phyloP scores from a whole-genome alignment of 2,329 filamentous ascomycete genomes.

The Thielaviopsis musarum region DNA sequence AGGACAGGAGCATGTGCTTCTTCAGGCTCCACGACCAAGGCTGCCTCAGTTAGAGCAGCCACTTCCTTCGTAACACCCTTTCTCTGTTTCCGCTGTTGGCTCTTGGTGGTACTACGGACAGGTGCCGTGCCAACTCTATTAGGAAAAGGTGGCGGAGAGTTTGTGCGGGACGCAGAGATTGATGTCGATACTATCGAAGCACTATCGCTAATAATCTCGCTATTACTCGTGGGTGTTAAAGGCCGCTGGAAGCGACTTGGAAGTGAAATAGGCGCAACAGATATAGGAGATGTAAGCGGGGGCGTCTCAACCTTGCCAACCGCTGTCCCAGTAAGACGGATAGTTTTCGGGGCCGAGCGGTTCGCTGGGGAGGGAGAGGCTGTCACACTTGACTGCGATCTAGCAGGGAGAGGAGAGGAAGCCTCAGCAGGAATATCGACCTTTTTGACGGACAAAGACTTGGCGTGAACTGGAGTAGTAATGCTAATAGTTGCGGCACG shows the following conservation, averaged over 20 bases:
- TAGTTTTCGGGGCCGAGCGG: slow-evolving; percentile 3
- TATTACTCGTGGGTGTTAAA: slow-evolving; percentile 45
- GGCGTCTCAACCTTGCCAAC: slow-evolving; percentile 15
- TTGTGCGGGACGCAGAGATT: slow-evolving; percentile 49
- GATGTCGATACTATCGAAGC: slow-evolving; percentile 59
- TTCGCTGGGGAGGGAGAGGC: slow-evolving; percentile 3
- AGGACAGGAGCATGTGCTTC: slow-evolving; percentile 49
- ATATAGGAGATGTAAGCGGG: slow-evolving; percentile 26
- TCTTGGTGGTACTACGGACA: slow-evolving; percentile 56
- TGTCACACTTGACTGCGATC: not conserved
- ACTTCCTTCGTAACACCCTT: slow-evolving; percentile 46
- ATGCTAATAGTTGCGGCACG: slow-evolving; percentile 1
- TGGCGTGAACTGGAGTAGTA: not conserved
- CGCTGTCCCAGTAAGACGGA: slow-evolving; percentile 4
- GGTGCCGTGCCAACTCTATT: slow-evolving; percentile 51
- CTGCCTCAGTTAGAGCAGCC: slow-evolving; percentile 35
- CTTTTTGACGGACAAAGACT: not conserved
- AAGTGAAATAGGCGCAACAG: not conserved
- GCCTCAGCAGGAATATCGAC: not conserved
- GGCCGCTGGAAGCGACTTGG: slow-evolving; percentile 32
- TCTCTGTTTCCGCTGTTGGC: slow-evolving; percentile 60
- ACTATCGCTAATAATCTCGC: slow-evolving; percentile 61
- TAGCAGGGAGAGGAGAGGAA: not conserved
- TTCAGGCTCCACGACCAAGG: slow-evolving; percentile 36
- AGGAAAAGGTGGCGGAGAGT: slow-evolving; percentile 43